These are phyloP conservation scores for Wallacemonas sp. DNA, from an alignment of 208 protist genomes.

Conservation along the genomic window DNA sequence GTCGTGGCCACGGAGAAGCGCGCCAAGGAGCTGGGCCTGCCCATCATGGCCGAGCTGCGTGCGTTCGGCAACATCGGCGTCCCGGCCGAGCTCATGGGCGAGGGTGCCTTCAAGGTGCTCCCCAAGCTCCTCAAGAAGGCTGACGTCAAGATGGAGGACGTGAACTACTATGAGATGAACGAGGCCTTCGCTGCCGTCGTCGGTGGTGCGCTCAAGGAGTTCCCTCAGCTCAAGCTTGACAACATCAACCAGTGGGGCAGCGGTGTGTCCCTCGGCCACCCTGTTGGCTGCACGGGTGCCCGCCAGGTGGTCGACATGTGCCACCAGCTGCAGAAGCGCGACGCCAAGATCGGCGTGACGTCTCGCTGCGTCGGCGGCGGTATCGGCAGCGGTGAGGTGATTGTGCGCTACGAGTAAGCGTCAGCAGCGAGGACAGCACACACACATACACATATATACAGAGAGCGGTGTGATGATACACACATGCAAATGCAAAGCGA, in stretches of 20 bases:
- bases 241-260: constrained; percentile 96
- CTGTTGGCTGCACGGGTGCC: constrained; percentile 92
- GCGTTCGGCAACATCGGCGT: constrained; percentile 89
- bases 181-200: constrained; percentile 97
- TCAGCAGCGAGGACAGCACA: background rate
- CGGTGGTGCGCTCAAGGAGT: constrained; percentile 81
- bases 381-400: constrained; percentile 89
- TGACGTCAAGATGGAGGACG: constrained; percentile 51
- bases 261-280: constrained; percentile 95
- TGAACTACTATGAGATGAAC: constrained; percentile 96
- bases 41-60: constrained; percentile 83
- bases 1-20: constrained; percentile 74
- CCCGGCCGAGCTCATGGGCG: constrained; percentile 91
- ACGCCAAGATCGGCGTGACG: constrained; percentile 76
- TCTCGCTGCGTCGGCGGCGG: constrained; percentile 96
- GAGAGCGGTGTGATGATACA: background rate
- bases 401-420: constrained; percentile 51
- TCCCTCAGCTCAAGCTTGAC: constrained; percentile 70
- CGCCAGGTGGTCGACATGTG: constrained; percentile 87
- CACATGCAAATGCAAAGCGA: too few species aligned
- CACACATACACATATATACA: too few species aligned
- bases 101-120: constrained; percentile 88
- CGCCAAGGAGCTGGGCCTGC: constrained; percentile 79
- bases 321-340: constrained; percentile 59
- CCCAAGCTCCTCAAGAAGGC: constrained; percentile 72